A percentile compares a stretch with the other conserved stretches of the same genome.
Conservation (phyloP, 83 land plant genomes). For the Diphasiastrum complanatum region DNA sequence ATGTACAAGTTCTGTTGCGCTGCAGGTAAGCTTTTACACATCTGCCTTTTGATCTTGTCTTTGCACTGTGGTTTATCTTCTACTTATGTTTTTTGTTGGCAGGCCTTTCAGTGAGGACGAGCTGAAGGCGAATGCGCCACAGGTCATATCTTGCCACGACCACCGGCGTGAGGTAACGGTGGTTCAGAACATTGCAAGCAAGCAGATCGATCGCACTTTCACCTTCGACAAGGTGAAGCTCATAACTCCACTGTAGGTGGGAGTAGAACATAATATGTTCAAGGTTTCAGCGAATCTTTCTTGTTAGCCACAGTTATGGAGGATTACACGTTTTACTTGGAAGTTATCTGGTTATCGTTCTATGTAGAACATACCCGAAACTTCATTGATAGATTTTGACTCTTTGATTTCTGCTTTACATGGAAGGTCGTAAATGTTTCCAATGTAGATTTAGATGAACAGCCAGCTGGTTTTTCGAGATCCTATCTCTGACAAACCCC, state of each 20-base stretch:
- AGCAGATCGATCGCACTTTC: conserved; percentile 72
- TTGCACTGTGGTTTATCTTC: conserved; percentile 2
- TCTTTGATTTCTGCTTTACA: too few species aligned
- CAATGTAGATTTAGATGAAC: too few species aligned
- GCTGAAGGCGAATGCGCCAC: conserved; percentile 45
- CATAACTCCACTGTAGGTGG: not conserved
- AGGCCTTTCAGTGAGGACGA: conserved; percentile 87
- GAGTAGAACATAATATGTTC: not conserved
- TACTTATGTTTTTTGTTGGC: not conserved
- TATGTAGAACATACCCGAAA: too few species aligned
- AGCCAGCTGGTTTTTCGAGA: too few species aligned
- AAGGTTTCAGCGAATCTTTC: not conserved
- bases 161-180: conserved; percentile 68
- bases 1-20: conserved; percentile 65
- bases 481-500: too few species aligned
- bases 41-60: not conserved
- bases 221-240: conserved; percentile 76
- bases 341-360: not conserved
- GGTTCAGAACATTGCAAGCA: conserved; percentile 47
- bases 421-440: too few species aligned
- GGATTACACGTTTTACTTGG: too few species aligned
- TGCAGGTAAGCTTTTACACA: conserved; percentile 46
- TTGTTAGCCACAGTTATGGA: too few species aligned
- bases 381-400: too few species aligned
- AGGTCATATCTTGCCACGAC: conserved; percentile 73